A percentile compares a stretch with the other conserved stretches of the same genome.
phyloP scores from a whole-genome alignment of 176 grass and related monocot species.

The Stipa capillata region DNA sequence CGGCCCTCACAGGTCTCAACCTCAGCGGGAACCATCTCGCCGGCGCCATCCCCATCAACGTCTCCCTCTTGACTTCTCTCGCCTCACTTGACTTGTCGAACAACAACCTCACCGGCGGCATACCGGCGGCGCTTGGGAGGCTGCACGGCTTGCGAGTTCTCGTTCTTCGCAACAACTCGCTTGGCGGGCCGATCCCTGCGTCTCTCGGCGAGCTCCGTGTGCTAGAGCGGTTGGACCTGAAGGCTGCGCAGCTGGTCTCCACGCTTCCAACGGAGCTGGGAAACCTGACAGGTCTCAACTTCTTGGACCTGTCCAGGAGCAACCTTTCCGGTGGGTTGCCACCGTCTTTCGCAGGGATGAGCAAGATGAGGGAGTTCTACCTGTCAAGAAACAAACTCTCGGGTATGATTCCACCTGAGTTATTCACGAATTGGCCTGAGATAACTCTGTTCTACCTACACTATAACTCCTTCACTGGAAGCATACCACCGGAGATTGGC shows the following conservation, averaged over 20 bases:
- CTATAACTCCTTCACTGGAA: conserved; percentile 25
- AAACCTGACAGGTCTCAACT: background rate
- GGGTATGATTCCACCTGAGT: background rate
- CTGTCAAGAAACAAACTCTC: conserved; percentile 25
- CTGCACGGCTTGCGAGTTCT: background rate
- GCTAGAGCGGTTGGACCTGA: conserved; percentile 12
- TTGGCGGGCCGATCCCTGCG: conserved; percentile 1
- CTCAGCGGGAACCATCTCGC: conserved; percentile 24
- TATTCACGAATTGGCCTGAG: conserved; percentile 5
- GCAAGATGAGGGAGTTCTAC: conserved; percentile 4
- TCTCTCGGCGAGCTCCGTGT: background rate
- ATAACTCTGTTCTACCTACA: conserved; percentile 14
- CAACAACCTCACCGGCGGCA: conserved; percentile 15
- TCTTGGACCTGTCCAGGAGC: conserved; percentile 23
- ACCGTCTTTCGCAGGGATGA: background rate
- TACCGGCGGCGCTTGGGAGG: conserved; percentile 3
- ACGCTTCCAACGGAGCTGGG: conserved; percentile 11
- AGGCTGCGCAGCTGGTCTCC: background rate
- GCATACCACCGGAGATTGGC: background rate
- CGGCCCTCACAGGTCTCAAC: conserved; percentile 15
- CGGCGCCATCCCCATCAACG: background rate
- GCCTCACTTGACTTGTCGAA: conserved; percentile 7
- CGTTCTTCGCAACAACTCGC: conserved; percentile 5
- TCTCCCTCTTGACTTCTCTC: conserved; percentile 1
- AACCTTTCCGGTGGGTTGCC: conserved; percentile 10